These are phyloP conservation scores for Thecaphora thlaspeos DNA, from an alignment of 1,284 basidiomycete species.

Conservation along the genomic window DNA sequence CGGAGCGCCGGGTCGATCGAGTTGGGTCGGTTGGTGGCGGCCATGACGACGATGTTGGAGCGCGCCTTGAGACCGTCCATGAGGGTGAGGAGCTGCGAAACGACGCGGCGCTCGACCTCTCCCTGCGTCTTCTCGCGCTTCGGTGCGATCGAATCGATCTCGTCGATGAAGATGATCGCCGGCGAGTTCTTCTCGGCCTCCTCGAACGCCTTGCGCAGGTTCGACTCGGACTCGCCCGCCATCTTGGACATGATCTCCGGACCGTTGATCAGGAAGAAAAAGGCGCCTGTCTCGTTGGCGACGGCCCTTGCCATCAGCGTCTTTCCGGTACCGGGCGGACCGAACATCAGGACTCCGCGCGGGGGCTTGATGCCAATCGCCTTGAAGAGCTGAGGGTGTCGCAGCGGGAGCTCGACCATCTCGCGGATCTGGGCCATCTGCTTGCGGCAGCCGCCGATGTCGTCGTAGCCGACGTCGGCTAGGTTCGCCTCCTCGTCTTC, in stretches of 20 bases:
- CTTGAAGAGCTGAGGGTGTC: conserved; percentile 99
- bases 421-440: conserved; percentile 99
- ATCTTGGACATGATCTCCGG: conserved; percentile 99
- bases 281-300: conserved; percentile 98
- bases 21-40: conserved; percentile 97
- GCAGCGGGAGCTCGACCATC: conserved; percentile 93
- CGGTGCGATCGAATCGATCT: conserved; percentile 97
- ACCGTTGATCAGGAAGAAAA: conserved; percentile 99
- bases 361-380: conserved; percentile 99
- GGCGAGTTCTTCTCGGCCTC: conserved; percentile 99
- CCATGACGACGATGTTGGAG: conserved; percentile 99
- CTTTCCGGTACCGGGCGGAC: conserved; percentile 58
- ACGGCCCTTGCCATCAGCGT: conserved; percentile 92
- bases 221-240: conserved; percentile 97
- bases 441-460: conserved; percentile 97
- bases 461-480: conserved; percentile 96
- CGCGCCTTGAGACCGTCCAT: conserved; percentile 99
- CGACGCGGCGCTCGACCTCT: conserved; percentile 97
- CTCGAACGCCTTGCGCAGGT: conserved; percentile 95
- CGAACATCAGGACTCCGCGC: conserved; percentile 62
- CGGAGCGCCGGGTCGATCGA: conserved; percentile 97
- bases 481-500: conserved; percentile 98
- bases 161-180: conserved; percentile 99
- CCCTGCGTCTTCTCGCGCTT: conserved; percentile 99
- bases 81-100: conserved; percentile 93